Evolutionary conservation across 805 yeast species (phyloP), one percentile per base, ranked within the genome.

Genomic region (Metschnikowia reukaufii): DNA sequence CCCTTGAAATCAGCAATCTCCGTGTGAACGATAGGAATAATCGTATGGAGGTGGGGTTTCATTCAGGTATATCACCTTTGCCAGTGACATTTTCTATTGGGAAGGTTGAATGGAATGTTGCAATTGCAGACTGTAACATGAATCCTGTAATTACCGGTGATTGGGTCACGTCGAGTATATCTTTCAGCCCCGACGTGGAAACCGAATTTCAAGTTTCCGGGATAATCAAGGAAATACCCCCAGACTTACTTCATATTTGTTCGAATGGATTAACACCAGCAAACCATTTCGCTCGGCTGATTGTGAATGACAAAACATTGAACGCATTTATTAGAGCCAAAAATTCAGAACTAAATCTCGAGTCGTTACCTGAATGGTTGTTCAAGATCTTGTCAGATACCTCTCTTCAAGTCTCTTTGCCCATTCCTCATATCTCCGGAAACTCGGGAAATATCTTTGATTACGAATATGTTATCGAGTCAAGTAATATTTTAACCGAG

Each of bases 91-190:
- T 59, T 10, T 36, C 48, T 4, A 36, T 68, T 7, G 58, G 48
- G 6, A 27, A 55, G 6, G 55, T 65, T 12, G 55, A 60, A 37
- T 65, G 70, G 71, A 59, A 62, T 34, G 31, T 68, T 1, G 52
- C 58, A 8, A 37, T 70, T 2, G 48, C 57, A 20, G 65, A 63
- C 44, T 68, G 73, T 52, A 35, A 57, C 6, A 39, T 38, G 3
- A 35, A 54, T 2, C 52, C 57, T 9, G 47, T 57, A 6, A 39
- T 42, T 12, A 42, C 68, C 4, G 73, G 72, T 0, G 33, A 47
- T 1, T 63, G 68, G 65, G 41, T 30, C 13, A 55, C 58, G 9
- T 44, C 43, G 2, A 41, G 49, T 2, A 30, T 64, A n/a, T 5
- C 18, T 1, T 39, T 63, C 9, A 21, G 23, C 10, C 67, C 65